These are phyloP conservation scores for Opeltia flavorubescens DNA, from an alignment of 495 filamentous ascomycete genomes.

Conservation along the genomic window DNA sequence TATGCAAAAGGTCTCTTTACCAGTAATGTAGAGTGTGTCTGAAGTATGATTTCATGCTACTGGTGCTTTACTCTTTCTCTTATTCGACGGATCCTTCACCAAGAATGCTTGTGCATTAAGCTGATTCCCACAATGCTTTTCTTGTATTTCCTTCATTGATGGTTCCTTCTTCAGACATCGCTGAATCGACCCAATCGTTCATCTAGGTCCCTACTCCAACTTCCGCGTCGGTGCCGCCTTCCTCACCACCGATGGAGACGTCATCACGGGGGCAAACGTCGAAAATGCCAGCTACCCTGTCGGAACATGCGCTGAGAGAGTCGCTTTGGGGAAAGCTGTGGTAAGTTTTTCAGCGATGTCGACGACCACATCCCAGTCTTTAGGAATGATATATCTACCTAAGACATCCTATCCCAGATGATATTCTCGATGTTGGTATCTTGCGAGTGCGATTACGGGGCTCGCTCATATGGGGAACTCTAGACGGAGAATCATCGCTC, in stretches of 20 bases:
- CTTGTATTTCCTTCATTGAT: too few species aligned
- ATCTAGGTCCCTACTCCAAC: conserved; percentile 82
- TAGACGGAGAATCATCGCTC: conserved; percentile 45
- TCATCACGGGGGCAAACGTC: conserved; percentile 69
- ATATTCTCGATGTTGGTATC: neutral
- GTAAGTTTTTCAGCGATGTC: conserved; percentile 22
- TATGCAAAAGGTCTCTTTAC: too few species aligned
- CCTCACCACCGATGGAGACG: conserved; percentile 47
- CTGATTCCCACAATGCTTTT: too few species aligned
- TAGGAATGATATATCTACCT: neutral
- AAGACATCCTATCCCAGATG: neutral
- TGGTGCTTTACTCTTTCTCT: too few species aligned
- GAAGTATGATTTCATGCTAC: too few species aligned
- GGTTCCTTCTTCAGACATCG: too few species aligned
- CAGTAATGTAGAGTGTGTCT: too few species aligned
- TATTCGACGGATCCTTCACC: too few species aligned
- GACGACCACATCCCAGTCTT: neutral
- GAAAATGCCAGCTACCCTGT: conserved; percentile 92
- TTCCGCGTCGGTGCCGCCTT: conserved; percentile 84
- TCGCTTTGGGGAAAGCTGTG: conserved; percentile 71
- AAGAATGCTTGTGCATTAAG: too few species aligned
- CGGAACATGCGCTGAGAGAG: conserved; percentile 84
- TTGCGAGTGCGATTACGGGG: neutral
- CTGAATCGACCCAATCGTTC: too few species aligned
- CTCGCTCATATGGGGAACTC: neutral